Conservation (phyloP, 2,329 filamentous ascomycete genomes). For the Penicillium sp. region DNA sequence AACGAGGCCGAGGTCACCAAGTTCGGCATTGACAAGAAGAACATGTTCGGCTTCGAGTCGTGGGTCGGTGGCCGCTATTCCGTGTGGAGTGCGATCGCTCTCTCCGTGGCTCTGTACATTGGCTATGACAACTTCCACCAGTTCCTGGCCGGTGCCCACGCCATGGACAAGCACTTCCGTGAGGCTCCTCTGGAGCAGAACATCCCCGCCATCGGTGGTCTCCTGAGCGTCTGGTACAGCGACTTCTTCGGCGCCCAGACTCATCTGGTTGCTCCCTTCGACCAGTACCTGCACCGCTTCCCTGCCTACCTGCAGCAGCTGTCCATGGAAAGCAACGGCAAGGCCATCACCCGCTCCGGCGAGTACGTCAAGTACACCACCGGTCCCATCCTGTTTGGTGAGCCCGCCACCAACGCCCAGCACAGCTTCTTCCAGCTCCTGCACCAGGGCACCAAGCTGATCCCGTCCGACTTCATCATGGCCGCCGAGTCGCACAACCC, state of each 20-base stretch:
- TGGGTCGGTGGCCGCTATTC: slow-evolving; percentile 99
- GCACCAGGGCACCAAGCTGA: slow-evolving; percentile 98
- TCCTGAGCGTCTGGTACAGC: slow-evolving; percentile 96
- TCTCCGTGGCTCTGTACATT: slow-evolving; percentile 91
- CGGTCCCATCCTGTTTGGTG: slow-evolving; percentile 90
- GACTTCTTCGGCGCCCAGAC: slow-evolving; percentile 99
- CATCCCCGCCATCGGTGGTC: slow-evolving; percentile 85
- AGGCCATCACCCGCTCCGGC: slow-evolving; percentile 84
- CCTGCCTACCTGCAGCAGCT: slow-evolving; percentile 98
- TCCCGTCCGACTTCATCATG: slow-evolving; percentile 96
- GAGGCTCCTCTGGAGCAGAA: slow-evolving; percentile 87
- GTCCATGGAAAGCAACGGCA: slow-evolving; percentile 99
- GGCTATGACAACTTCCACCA: slow-evolving; percentile 97
- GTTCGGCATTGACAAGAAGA: slow-evolving; percentile 97
- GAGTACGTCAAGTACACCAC: slow-evolving; percentile 96
- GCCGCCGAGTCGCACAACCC: slow-evolving; percentile 97
- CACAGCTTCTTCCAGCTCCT: slow-evolving; percentile 99
- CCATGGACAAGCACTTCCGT: slow-evolving; percentile 98
- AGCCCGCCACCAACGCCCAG: slow-evolving; percentile 97
- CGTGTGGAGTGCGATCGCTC: slow-evolving; percentile 96
- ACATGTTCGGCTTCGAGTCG: slow-evolving; percentile 99
- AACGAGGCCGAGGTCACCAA: slow-evolving; percentile 94
- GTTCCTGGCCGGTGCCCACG: slow-evolving; percentile 89
- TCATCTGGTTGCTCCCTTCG: slow-evolving; percentile 93
- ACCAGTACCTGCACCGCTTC: slow-evolving; percentile 99